Conservation (phyloP, 768 basidiomycete species). For the Termitomyces sp. region DNA sequence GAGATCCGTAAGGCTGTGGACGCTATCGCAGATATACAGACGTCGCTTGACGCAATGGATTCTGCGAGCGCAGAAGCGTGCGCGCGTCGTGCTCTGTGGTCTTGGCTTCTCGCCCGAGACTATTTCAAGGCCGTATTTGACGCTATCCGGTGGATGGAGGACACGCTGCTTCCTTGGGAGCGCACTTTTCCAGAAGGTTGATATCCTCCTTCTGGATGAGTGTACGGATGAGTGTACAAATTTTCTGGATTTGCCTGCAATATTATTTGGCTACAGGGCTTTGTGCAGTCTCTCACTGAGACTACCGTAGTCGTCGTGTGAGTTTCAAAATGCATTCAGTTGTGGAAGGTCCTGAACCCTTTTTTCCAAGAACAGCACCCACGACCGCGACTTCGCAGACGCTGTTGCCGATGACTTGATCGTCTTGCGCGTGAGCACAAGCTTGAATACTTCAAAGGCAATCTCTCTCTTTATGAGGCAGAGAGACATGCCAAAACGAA, state of each 20-base stretch:
- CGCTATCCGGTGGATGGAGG: conserved; percentile 63
- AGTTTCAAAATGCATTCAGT: background rate
- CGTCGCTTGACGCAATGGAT: conserved; percentile 20
- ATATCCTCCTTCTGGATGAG: conserved; percentile 58
- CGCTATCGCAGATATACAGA: conserved; percentile 21
- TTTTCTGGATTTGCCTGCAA: conserved; percentile 47
- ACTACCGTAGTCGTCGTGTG: conserved; percentile 53
- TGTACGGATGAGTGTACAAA: conserved; percentile 54
- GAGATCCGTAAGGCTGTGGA: conserved; percentile 20
- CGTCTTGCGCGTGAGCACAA: conserved; percentile 47
- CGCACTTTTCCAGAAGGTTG: conserved; percentile 49
- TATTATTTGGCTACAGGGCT: conserved; percentile 50
- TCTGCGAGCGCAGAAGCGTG: conserved; percentile 39
- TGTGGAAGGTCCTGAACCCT: background rate
- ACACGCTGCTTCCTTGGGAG: conserved; percentile 55
- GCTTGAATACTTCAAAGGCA: conserved; percentile 53
- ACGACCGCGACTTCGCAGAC: conserved; percentile 61
- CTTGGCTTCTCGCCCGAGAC: conserved; percentile 47
- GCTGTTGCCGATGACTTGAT: conserved; percentile 56
- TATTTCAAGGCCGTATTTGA: conserved; percentile 32
- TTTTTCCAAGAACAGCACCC: conserved; percentile 26
- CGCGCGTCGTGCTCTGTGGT: conserved; percentile 48
- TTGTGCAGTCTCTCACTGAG: conserved; percentile 35
- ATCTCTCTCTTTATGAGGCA: conserved; percentile 43
- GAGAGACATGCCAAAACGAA: conserved; percentile 41